Base-by-base conservation (phyloP, 768 basidiomycete genomes). In the Solioccasus polychromus region DNA sequence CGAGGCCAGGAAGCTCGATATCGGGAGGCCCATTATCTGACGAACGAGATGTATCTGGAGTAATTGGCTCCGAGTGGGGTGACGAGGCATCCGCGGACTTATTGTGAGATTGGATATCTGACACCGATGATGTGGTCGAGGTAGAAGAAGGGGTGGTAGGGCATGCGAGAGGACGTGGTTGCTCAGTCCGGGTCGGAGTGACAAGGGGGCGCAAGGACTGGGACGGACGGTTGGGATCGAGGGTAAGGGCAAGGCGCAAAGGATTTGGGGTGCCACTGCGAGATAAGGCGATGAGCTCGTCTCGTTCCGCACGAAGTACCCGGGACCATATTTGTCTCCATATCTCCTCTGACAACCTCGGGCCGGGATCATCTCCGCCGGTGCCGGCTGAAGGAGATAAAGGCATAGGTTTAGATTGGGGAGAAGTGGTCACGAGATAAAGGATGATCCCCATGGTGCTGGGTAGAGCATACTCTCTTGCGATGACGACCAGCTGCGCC, bases 401-500 rank as follows among this genome's bases (percentile, higher is more conserved):
- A 42, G 61, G 55, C 28, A 51, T 28, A 2, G 60, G 52, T 14
- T 42, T 45, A 34, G 41, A 52, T 42, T 57, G 64, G 5, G 59
- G 37, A 37, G 68, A 52, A 17, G 71, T 57, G 30, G 71, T 71
- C 35, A 89, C 77, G 36, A 97, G 79, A 65, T 93, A 97, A 2
- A 97, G 73, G 34, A 89, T 72, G 37, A 97, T 68, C 5, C 94
- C 94, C 12, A 78, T 67, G 1, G 88, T 90, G 54, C 85, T 91
- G 2, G 94, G 94, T 15, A 98, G 72, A 3, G 89, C 88, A 59
- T 93, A 98, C 67, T 97, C 94, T 66, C 84, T 85, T 12, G 94
- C 92, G 41, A 98, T 96, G 7, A 91, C 88, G 18, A 74, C 73
- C 9, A 96, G 69, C 62, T 96, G 94, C 1, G 83, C 77, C 32